Base-by-base conservation (phyloP, 2,329 filamentous ascomycete species). In the Decorospora gaudefroyi region DNA sequence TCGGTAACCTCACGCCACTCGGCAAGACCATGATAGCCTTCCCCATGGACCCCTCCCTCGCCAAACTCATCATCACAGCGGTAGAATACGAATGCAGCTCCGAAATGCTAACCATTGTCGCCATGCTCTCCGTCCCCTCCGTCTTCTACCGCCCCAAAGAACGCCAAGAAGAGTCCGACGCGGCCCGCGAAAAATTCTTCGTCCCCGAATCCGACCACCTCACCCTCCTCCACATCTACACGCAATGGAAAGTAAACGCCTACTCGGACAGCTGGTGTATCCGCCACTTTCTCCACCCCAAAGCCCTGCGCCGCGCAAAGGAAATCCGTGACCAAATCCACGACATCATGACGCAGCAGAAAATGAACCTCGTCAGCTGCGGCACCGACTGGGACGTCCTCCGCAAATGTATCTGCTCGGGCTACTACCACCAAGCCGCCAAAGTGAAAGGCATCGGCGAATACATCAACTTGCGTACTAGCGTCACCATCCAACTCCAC, bases 121-220 rank as follows among this genome's bases (percentile, higher is more conserved):
- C 90, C 16, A 97, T 99, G 93, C 81, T 99, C 6, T 95, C 90
- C 1, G 93, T 99, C 0, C 93, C 93, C 7, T 95, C 86, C 52
- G 93, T 97, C 18, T 99, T 97, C 73, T 97, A 96, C 74, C 84
- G 95, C 5, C 93, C 93, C 3, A 96, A 95, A 68, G 95, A 99
- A 71, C 86, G 93, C 1, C 88, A 96, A 62, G 93, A 99, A 65
- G 93, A 99, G 74, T 93, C 92, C 4, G 93, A 99, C 63, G 85
- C 91, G 0, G 91, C 93, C 22, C 84, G 92, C 18, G 93, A 99
- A 69, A 97, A 97, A 70, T 99, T 99, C 72, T 97, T 96, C 74
- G 93, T 99, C 6, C 90, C 93, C 18, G 93, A 99, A 72, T 96
- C 90, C 1, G 93, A 99, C 68, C 93, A 99, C 68, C 77, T 99